Evolutionary conservation across 495 filamentous ascomycete genomes (phyloP), one percentile per base, ranked within the genome.

Genomic region (Penicillium lagena): DNA sequence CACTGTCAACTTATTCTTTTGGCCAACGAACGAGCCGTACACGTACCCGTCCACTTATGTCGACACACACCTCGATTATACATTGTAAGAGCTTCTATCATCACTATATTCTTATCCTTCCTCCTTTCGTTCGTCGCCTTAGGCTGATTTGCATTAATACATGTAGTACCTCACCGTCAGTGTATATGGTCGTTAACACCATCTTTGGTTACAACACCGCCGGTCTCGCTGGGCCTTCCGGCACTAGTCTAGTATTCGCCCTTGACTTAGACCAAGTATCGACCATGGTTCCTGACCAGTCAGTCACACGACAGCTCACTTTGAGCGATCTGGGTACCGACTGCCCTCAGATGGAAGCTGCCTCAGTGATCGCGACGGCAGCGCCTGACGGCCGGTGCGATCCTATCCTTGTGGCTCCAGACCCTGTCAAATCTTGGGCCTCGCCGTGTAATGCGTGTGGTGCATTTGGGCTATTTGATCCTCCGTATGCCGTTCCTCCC

Each of bases 1-100:
- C 15, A 56, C 52, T 4, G 52, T 56, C 29, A 56, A 56, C 22
- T 33, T 56, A 10, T 52, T 56, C 37, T 56, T 49, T 39, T 56
- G 52, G 52, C 52, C 52, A 46, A 49, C 52, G 17, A 35, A 56
- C 29, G 15, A 40, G 15, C 35, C 50, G 17, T n/a, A 42, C 39
- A 39, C 29, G 39, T 56, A 52, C 32, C 49, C 52, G 12, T 46
- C 49, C 9, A 56, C 52, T 34, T 46, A 52, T 43, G 35, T 49
- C 22, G 28, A 56, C 32, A 9, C 42, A 13, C 49, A 52, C 34
- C 49, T 56, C 29, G 39, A 49, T 36, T 46, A 52, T 27, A 49
- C 46, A 9, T 56, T 56, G 49, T 56, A 32, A 49, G 42, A 40
- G 2, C 32, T 29, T 13, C 22, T 4, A 22, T 22, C 22, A 22